phyloP scores from a whole-genome alignment of 768 basidiomycete species.

The Coprinopsis strossmayeri region DNA sequence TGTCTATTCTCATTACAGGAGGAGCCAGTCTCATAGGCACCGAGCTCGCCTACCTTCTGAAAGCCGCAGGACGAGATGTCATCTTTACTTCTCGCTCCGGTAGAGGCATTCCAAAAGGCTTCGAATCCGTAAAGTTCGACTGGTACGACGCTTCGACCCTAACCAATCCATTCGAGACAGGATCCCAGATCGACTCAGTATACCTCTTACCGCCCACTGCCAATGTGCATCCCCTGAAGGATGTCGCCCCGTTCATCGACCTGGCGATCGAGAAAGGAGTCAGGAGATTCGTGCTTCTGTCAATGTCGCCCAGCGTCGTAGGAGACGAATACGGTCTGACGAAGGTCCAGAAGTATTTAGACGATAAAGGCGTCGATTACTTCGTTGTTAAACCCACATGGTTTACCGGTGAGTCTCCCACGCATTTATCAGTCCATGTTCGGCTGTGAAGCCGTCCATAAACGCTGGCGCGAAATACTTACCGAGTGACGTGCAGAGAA shows the following conservation, averaged over 20 bases:
- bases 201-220: conserved; percentile 17
- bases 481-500: background rate
- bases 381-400: conserved; percentile 19
- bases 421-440: background rate
- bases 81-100: conserved; percentile 17
- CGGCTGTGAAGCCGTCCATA: background rate
- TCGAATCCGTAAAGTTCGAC: conserved; percentile 22
- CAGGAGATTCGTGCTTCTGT: conserved; percentile 20
- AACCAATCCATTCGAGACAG: background rate
- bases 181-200: conserved; percentile 14
- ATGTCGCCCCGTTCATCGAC: conserved; percentile 19
- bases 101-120: conserved; percentile 13
- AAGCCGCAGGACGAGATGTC: conserved; percentile 12
- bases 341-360: conserved; percentile 1
- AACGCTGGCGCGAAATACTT: background rate
- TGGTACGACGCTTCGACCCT: conserved; percentile 25
- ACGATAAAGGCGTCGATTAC: conserved; percentile 15
- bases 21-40: conserved; percentile 19
- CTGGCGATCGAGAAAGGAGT: conserved; percentile 17
- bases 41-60: conserved; percentile 15
- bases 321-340: background rate
- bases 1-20: conserved; percentile 16
- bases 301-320: conserved; percentile 14
- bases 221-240: conserved; percentile 9
- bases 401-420: conserved; percentile 17